These are phyloP conservation scores for Botrytis pseudocinerea DNA, from an alignment of 2,329 filamentous ascomycete species.

Conservation along the genomic window DNA sequence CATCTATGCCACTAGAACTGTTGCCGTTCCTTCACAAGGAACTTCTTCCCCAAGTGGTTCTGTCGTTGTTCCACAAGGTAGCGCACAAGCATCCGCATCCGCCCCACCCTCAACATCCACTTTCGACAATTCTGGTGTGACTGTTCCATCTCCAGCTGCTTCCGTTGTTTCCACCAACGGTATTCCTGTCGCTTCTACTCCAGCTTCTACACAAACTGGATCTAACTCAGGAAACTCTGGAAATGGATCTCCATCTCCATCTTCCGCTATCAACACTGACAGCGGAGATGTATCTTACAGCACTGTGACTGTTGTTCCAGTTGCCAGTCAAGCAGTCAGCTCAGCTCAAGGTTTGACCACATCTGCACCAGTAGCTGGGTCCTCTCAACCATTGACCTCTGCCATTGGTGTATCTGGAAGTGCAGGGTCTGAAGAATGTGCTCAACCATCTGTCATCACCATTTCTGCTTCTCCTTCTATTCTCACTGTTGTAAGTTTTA, in stretches of 20 bases:
- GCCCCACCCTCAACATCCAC: not conserved
- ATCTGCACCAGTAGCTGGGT: constrained; percentile 3
- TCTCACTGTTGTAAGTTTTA: constrained; percentile 19
- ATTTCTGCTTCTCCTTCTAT: constrained; percentile 10
- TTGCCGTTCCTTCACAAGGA: not conserved
- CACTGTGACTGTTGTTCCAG: constrained; percentile 16
- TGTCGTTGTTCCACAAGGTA: not conserved
- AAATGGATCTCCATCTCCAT: not conserved
- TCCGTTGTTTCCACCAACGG: not conserved
- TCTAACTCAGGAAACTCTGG: constrained; percentile 15
- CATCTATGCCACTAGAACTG: not conserved
- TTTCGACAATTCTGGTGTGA: not conserved
- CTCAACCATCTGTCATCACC: constrained; percentile 16
- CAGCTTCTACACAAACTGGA: constrained; percentile 1
- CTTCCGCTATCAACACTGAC: not conserved
- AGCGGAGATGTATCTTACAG: not conserved
- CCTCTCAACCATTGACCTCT: constrained; percentile 2
- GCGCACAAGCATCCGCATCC: not conserved
- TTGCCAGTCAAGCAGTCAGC: constrained; percentile 14
- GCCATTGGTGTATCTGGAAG: not conserved
- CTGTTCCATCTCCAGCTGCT: constrained; percentile 1
- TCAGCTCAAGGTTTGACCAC: constrained; percentile 5
- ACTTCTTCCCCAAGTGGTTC: constrained; percentile 2
- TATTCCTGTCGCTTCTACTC: not conserved
- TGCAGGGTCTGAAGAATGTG: constrained; percentile 7